phyloP scores from a whole-genome alignment of 805 yeast genomes.

The Debaryomyces hansenii region DNA sequence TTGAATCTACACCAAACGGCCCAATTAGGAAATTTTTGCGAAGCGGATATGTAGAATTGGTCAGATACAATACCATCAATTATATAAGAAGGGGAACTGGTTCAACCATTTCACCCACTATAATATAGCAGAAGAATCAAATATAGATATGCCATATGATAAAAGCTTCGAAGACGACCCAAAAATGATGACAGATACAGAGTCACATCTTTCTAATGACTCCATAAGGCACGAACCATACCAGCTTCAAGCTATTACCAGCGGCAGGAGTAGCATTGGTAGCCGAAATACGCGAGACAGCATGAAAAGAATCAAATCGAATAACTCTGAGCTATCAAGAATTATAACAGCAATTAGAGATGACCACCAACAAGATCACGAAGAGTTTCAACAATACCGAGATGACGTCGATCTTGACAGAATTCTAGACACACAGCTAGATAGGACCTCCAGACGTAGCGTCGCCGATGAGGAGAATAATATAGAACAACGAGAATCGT shows the following conservation, averaged over 20 bases:
- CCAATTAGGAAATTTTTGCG: too few species aligned
- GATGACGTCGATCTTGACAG: constrained; percentile 12
- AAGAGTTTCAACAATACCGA: constrained; percentile 10
- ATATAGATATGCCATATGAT: background rate
- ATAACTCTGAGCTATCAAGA: constrained; percentile 14
- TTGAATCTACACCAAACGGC: too few species aligned
- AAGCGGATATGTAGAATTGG: too few species aligned
- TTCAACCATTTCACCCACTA: too few species aligned
- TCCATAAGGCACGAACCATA: background rate
- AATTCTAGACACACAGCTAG: constrained; percentile 17
- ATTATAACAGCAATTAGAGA: constrained; percentile 21
- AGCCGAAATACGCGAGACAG: background rate
- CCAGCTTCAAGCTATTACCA: background rate
- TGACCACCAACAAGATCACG: constrained; percentile 18
- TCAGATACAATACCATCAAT: too few species aligned
- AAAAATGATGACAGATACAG: background rate
- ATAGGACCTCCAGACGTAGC: constrained; percentile 10
- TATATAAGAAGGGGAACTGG: too few species aligned
- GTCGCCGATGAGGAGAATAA: constrained; percentile 3
- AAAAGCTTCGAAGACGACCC: background rate
- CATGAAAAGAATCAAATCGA: constrained; percentile 7
- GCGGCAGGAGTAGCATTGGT: background rate
- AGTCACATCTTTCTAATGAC: background rate
- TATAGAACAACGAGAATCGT: constrained; percentile 3
- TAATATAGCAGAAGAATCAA: too few species aligned